Evolutionary conservation across 129 eudicot genomes (phyloP), one percentile per base, ranked within the genome.

Genomic region (Arctium lappa): DNA sequence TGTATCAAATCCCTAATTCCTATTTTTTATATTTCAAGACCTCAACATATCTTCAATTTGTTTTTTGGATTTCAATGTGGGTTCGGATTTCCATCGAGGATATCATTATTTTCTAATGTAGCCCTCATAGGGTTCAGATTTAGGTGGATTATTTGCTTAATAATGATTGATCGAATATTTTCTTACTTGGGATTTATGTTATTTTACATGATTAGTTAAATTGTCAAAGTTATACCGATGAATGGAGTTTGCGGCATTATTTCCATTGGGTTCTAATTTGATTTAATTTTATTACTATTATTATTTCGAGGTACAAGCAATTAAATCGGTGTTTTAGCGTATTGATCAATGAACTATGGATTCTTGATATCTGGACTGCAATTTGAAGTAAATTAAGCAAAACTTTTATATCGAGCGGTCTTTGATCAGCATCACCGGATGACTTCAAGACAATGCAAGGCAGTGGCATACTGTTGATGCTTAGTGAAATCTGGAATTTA

Each of bases 1-100:
- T 74, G 69, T 27, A 39, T 62, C 70, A 72, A 84, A 65, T 69
- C 66, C 81, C 82, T 86, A 78, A 31, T 75, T 63, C 42, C 48
- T 6, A 27, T 11, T 70, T 53, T 42, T 1, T 73, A 5, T 56
- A 16, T 38, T 60, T 71, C 16, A 16, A 18, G 0, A 32, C 27
- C 70, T 72, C 13, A 80, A 0, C 82, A 37, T 76, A 1, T 15
- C 1, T 69, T 53, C 15, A 33, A 5, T 32, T 72, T 66, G 27
- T 8, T 79, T 79, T 10, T 33, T 69, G 65, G 60, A 22, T 69
- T 56, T 63, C 30, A 30, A 62, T 71, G 56, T 72, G 18, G 27
- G 74, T 82, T 85, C 32, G 39, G 48, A 76, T 80, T 46, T 31
- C 37, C 37, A 65, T 74, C 69, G 9, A 31, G 12, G 31, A 79